Percentiles rank a stretch among this genome's conserved stretches.
phyloP scores from a whole-genome alignment of 2,329 filamentous ascomycete genomes.

The Clarireedia sp. region DNA sequence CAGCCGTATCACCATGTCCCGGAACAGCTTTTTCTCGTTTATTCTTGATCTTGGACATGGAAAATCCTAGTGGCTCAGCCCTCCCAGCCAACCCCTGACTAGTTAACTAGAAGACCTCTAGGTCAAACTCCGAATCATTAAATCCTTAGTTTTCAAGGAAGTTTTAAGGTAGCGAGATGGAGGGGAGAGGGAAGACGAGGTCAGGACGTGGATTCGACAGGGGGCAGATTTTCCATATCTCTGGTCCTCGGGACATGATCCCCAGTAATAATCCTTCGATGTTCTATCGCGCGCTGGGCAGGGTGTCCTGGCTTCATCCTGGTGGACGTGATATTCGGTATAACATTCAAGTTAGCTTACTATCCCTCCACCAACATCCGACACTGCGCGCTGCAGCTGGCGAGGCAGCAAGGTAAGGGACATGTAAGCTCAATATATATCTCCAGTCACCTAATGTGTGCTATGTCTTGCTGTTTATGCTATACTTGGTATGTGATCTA shows the following conservation, averaged over 20 bases:
- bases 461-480: background rate
- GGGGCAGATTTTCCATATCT: background rate
- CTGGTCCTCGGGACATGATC: slow-evolving; percentile 5
- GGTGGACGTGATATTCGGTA: background rate
- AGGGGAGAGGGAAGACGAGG: background rate
- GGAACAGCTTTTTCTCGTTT: background rate
- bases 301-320: background rate
- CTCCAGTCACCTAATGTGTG: no score
- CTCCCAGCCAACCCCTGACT: slow-evolving; percentile 4
- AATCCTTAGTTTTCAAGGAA: background rate
- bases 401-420: background rate
- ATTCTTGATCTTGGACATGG: background rate
- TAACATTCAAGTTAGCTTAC: background rate
- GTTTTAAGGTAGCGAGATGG: background rate
- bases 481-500: background rate
- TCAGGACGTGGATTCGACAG: background rate
- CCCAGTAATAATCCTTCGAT: background rate
- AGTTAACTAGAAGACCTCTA: background rate
- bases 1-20: background rate
- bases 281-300: background rate
- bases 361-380: background rate
- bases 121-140: background rate
- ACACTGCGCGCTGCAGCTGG: background rate
- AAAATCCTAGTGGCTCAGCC: background rate
- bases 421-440: background rate